Percentiles rank a stretch among this genome's conserved stretches.
These are phyloP conservation scores for Rosa rugosa DNA, from an alignment of 306 rosid genomes.

Conservation along the genomic window DNA sequence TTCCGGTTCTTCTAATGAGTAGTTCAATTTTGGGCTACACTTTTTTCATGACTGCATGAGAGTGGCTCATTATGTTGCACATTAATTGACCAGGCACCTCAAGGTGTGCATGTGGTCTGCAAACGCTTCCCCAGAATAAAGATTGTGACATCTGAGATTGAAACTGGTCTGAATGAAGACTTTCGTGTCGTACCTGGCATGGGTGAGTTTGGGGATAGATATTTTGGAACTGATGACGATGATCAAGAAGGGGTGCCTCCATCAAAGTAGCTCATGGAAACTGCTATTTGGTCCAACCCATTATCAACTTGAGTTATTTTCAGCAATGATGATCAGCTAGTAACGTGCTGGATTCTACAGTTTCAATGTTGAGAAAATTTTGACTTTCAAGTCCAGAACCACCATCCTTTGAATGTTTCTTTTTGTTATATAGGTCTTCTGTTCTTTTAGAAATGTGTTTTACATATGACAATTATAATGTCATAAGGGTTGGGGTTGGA, in stretches of 20 bases:
- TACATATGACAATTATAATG: background rate
- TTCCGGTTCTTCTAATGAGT: slow-evolving; percentile 3
- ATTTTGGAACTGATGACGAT: slow-evolving; percentile 96
- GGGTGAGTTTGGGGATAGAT: slow-evolving; percentile 99
- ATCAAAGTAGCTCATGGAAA: slow-evolving; percentile 33
- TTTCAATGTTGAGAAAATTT: slow-evolving; percentile 39
- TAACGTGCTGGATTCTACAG: slow-evolving; percentile 24
- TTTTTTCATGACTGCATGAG: slow-evolving; percentile 13
- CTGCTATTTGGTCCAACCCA: slow-evolving; percentile 24
- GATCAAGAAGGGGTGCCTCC: slow-evolving; percentile 49
- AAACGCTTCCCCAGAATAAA: slow-evolving; percentile 87
- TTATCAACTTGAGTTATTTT: slow-evolving; percentile 26
- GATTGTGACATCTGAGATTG: slow-evolving; percentile 96
- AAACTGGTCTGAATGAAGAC: slow-evolving; percentile 73
- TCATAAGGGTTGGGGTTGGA: slow-evolving; percentile 11
- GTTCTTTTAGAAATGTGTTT: background rate
- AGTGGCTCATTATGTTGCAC: slow-evolving; percentile 1
- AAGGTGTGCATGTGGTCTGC: slow-evolving; percentile 87
- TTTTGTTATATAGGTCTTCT: background rate
- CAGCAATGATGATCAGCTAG: slow-evolving; percentile 25
- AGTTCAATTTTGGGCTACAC: slow-evolving; percentile 5
- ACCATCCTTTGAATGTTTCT: slow-evolving; percentile 5
- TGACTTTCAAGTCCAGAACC: slow-evolving; percentile 29
- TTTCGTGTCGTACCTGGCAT: slow-evolving; percentile 94
- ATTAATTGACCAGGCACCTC: slow-evolving; percentile 76